These are phyloP conservation scores for Modicella reniformis DNA, from an alignment of 371 early-diverging fungal genomes.

Conservation along the genomic window DNA sequence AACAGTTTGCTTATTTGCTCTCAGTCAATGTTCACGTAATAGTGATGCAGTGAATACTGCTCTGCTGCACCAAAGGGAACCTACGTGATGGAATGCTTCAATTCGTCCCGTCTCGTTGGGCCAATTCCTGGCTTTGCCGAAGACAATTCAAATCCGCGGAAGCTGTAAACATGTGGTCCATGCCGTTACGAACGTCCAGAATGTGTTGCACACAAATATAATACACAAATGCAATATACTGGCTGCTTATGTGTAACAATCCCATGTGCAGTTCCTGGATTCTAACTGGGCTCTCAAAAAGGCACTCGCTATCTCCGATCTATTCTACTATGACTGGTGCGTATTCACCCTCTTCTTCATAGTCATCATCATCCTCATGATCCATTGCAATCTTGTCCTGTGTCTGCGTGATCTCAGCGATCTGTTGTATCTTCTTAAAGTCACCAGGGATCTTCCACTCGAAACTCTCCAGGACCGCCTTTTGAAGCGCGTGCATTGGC, in stretches of 20 bases:
- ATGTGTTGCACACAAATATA: slow-evolving; percentile 1
- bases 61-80: too few relatives aligned
- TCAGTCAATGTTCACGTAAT: not conserved
- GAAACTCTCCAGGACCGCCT: slow-evolving; percentile 42
- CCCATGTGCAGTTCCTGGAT: slow-evolving; percentile 4
- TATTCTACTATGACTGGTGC: slow-evolving; percentile 53
- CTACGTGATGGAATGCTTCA: too few relatives aligned
- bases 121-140: not conserved
- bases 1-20: too few relatives aligned
- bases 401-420: slow-evolving; percentile 21
- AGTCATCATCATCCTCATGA: slow-evolving; percentile 45
- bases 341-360: slow-evolving; percentile 53
- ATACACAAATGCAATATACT: too few relatives aligned
- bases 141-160: not conserved
- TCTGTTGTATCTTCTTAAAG: slow-evolving; percentile 32
- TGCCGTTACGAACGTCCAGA: not conserved
- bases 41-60: too few relatives aligned
- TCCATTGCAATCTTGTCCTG: not conserved
- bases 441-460: slow-evolving; percentile 53
- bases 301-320: not conserved
- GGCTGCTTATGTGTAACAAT: too few relatives aligned
- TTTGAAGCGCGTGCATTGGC: slow-evolving; percentile 46
- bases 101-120: not conserved
- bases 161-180: not conserved
- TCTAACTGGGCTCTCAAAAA: not conserved